phyloP scores from a whole-genome alignment of 1,139 yeast species.

The Yamadazyma diddensiae region DNA sequence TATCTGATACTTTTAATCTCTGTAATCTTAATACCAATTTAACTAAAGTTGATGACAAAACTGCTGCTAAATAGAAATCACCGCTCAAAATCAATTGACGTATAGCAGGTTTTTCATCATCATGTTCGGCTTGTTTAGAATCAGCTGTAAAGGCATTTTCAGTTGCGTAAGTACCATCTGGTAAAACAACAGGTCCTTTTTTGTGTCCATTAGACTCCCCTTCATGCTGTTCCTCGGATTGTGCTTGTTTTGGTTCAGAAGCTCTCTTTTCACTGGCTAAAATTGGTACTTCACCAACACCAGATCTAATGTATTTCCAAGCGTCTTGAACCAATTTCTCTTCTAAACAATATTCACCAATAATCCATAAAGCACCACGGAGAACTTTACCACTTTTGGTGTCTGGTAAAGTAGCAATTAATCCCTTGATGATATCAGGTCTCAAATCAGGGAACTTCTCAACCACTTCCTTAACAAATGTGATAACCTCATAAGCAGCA shows the following conservation, averaged over 20 bases:
- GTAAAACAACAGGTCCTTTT: slow-evolving; percentile 79
- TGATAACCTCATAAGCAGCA: slow-evolving; percentile 86
- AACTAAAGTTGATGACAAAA: slow-evolving; percentile 82
- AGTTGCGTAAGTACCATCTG: slow-evolving; percentile 98
- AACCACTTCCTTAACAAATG: slow-evolving; percentile 89
- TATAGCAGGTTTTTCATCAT: slow-evolving; percentile 61
- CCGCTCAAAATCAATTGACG: slow-evolving; percentile 83
- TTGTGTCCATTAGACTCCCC: slow-evolving; percentile 24
- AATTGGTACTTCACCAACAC: slow-evolving; percentile 91
- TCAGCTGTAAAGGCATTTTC: slow-evolving; percentile 77
- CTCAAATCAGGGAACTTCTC: slow-evolving; percentile 88
- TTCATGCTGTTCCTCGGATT: slow-evolving; percentile 24
- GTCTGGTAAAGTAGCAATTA: slow-evolving; percentile 59
- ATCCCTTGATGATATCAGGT: slow-evolving; percentile 59
- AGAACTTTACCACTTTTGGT: slow-evolving; percentile 87
- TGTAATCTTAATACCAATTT: slow-evolving; percentile 81
- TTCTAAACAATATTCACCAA: slow-evolving; percentile 85
- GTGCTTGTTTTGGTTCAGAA: slow-evolving; percentile 32
- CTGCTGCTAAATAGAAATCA: slow-evolving; percentile 88
- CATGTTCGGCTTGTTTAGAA: slow-evolving; percentile 24
- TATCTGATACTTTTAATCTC: slow-evolving; percentile 51
- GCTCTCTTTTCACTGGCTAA: slow-evolving; percentile 66
- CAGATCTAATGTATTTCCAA: slow-evolving; percentile 82
- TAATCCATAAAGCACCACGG: slow-evolving; percentile 92
- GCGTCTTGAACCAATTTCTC: slow-evolving; percentile 74